Percentiles rank a stretch among this genome's conserved stretches.
phyloP scores from a whole-genome alignment of 768 basidiomycete genomes.

The Kwoniella mangroviensis region DNA sequence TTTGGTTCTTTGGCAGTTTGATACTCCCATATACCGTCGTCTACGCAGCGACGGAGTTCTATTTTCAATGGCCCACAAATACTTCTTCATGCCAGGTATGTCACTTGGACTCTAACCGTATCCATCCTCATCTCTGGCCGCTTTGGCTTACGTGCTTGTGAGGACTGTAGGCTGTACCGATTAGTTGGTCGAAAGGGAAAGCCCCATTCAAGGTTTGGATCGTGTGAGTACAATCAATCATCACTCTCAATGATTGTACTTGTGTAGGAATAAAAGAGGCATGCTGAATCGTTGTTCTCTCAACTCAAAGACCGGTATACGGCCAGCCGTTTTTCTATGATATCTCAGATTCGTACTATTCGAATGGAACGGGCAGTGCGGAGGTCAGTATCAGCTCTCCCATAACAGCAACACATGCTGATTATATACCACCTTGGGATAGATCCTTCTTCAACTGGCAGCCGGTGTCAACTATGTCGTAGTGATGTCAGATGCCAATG shows the following conservation, averaged over 20 bases:
- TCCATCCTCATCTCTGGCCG: neutral
- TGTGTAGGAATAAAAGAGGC: no score
- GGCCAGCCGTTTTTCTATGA: conserved; percentile 40
- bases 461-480: conserved; percentile 41
- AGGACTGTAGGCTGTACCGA: conserved; percentile 30
- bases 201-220: conserved; percentile 43
- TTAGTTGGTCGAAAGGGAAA: conserved; percentile 38
- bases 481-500: conserved; percentile 42
- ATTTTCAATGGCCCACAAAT: conserved; percentile 44
- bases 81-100: conserved; percentile 43
- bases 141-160: neutral
- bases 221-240: conserved; percentile 33
- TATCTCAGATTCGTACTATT: conserved; percentile 33
- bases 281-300: no score
- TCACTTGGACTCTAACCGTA: neutral
- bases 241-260: no score
- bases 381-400: neutral
- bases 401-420: no score
- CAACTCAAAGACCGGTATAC: conserved; percentile 43
- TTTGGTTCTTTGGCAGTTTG: neutral
- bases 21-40: neutral
- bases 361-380: conserved; percentile 25
- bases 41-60: conserved; percentile 24
- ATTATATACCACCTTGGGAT: no score
- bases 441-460: conserved; percentile 45